Conservation (phyloP, 1,284 basidiomycete species). For the Mycena sp. region DNA sequence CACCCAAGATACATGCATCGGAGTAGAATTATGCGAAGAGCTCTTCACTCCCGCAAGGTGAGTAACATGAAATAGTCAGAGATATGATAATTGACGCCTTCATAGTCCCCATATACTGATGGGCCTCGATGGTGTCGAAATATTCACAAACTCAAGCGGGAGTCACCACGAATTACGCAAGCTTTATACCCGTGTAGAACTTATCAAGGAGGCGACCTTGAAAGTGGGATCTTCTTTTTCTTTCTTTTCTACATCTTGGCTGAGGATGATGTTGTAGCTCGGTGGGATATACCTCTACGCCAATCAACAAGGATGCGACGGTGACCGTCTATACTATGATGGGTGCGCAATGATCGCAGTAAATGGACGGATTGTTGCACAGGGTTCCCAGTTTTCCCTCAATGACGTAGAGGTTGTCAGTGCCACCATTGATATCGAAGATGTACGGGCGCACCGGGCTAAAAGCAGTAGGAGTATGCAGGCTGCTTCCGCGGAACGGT, state of each 20-base stretch:
- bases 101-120: conserved; percentile 93
- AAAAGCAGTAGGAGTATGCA: conserved; percentile 90
- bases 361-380: conserved; percentile 93
- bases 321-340: conserved; percentile 97
- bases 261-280: conserved; percentile 60
- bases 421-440: conserved; percentile 95
- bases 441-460: conserved; percentile 89
- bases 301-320: conserved; percentile 99
- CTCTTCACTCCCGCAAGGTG: conserved; percentile 96
- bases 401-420: conserved; percentile 96
- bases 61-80: conserved; percentile 13
- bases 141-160: conserved; percentile 97
- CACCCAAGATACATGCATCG: conserved; percentile 95
- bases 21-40: conserved; percentile 97
- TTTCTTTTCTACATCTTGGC: conserved; percentile 7
- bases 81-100: neutral
- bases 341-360: conserved; percentile 96
- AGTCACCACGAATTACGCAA: conserved; percentile 98
- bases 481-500: conserved; percentile 78
- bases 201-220: conserved; percentile 96
- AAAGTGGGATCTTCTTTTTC: conserved; percentile 64
- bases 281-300: conserved; percentile 98
- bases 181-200: conserved; percentile 90
- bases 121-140: conserved; percentile 98
- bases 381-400: conserved; percentile 96